These are phyloP conservation scores for Stemphylium beticola DNA, from an alignment of 2,329 filamentous ascomycete species.

Conservation along the genomic window DNA sequence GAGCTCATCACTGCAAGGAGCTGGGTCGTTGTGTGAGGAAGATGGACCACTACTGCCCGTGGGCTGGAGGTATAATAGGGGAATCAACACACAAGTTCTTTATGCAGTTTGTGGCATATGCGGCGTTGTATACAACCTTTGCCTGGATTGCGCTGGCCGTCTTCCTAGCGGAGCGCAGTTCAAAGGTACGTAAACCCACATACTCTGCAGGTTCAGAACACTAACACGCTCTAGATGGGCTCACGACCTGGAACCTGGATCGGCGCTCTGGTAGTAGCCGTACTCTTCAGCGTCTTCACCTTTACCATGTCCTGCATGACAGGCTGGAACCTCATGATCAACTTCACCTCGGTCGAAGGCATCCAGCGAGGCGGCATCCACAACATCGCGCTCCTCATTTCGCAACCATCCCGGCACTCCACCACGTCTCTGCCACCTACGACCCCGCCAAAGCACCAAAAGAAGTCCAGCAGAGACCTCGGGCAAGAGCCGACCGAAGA, in stretches of 20 bases:
- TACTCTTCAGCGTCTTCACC: constrained; percentile 81
- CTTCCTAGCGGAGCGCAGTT: constrained; percentile 63
- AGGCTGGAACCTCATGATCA: constrained; percentile 70
- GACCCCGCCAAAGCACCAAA: constrained; percentile 19
- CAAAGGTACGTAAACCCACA: constrained; percentile 48
- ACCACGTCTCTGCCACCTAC: constrained; percentile 10
- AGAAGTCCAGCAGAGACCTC: not conserved
- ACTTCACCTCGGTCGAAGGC: constrained; percentile 85
- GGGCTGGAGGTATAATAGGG: constrained; percentile 89
- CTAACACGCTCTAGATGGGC: constrained; percentile 19
- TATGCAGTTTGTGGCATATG: constrained; percentile 82
- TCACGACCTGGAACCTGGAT: constrained; percentile 58
- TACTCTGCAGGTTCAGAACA: not conserved
- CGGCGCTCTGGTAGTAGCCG: constrained; percentile 68
- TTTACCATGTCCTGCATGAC: constrained; percentile 78
- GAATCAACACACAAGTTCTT: constrained; percentile 93
- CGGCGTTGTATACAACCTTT: constrained; percentile 69
- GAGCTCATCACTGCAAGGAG: constrained; percentile 85
- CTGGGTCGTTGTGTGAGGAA: constrained; percentile 81
- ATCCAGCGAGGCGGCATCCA: constrained; percentile 67
- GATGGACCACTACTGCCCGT: constrained; percentile 97
- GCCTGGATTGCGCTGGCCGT: constrained; percentile 69
- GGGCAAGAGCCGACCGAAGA: constrained; percentile 11
- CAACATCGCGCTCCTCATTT: constrained; percentile 71
- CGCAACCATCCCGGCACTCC: constrained; percentile 20